Conservation (phyloP, 2,329 filamentous ascomycete genomes). For the Cladosporium colombiae region DNA sequence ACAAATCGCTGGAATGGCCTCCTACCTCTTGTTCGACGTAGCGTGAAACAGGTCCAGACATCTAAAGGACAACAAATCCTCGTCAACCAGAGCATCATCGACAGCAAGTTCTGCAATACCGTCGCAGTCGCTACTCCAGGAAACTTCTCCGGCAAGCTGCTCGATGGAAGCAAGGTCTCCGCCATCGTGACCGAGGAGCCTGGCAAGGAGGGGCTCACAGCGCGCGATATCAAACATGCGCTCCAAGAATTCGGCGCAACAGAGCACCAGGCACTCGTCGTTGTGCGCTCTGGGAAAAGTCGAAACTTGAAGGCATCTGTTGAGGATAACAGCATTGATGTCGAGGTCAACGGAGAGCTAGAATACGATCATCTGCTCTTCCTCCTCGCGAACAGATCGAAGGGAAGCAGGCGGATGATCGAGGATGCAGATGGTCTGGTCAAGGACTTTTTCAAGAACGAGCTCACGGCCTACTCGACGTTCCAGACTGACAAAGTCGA, state of each 20-base stretch:
- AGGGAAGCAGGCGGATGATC: conserved; percentile 32
- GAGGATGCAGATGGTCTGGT: conserved; percentile 33
- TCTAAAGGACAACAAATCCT: conserved; percentile 35
- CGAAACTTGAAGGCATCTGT: conserved; percentile 29
- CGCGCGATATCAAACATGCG: conserved; percentile 32
- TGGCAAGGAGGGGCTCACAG: conserved; percentile 31
- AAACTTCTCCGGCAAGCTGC: conserved; percentile 39
- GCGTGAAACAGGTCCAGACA: conserved; percentile 31
- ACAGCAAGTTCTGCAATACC: conserved; percentile 32
- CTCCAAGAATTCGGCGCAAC: conserved; percentile 30
- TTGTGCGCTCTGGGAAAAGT: conserved; percentile 33
- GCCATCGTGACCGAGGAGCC: conserved; percentile 34
- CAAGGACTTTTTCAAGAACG: conserved; percentile 32
- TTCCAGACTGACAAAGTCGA: conserved; percentile 36
- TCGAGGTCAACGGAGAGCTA: conserved; percentile 32
- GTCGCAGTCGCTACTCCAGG: conserved; percentile 34
- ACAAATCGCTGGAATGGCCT: conserved; percentile 37
- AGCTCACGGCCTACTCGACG: conserved; percentile 32
- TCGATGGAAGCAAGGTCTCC: conserved; percentile 37
- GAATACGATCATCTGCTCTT: conserved; percentile 38
- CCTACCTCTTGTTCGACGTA: conserved; percentile 38
- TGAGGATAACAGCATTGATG: conserved; percentile 30
- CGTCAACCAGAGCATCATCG: conserved; percentile 33
- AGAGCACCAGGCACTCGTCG: conserved; percentile 32
- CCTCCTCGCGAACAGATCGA: conserved; percentile 34